Evolutionary conservation across 192 early-diverging fungal species (phyloP).

Genomic region (Rhizophagus clarus): DNA sequence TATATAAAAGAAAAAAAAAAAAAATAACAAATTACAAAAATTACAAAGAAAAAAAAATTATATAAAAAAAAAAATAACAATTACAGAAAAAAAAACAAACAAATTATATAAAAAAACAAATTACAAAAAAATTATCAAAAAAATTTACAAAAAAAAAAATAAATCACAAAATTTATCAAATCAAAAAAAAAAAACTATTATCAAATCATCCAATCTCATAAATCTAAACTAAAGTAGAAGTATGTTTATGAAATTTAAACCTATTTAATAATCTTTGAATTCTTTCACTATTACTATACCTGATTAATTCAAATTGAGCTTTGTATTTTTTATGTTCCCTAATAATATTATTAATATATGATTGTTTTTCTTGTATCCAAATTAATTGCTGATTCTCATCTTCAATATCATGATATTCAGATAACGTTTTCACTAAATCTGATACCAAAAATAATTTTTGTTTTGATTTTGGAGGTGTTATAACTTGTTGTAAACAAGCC

Average conservation of each 20-base stretch:
- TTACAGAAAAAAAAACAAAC: too few relatives aligned
- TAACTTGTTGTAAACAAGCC: not conserved
- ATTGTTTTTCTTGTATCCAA: not conserved
- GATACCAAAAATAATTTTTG: not conserved
- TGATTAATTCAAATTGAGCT: not conserved
- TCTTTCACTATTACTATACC: not conserved
- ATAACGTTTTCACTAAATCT: not conserved
- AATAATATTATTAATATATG: not conserved
- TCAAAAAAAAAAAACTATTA: too few relatives aligned
- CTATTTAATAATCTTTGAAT: not conserved
- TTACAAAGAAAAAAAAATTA: not conserved
- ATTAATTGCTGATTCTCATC: not conserved
- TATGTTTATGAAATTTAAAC: not conserved
- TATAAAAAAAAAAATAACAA: not conserved
- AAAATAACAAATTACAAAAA: too few relatives aligned
- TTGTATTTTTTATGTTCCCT: not conserved
- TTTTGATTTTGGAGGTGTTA: not conserved
- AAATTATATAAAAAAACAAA: too few relatives aligned
- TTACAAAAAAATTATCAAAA: too few relatives aligned
- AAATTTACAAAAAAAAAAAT: too few relatives aligned
- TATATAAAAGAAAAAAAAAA: too few relatives aligned
- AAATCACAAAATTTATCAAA: too few relatives aligned
- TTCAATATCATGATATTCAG: not conserved
- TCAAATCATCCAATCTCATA: too few relatives aligned
- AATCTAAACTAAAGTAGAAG: not conserved